phyloP scores from a whole-genome alignment of 2,329 filamentous ascomycete species.

The Pseudocercospora cruenta region DNA sequence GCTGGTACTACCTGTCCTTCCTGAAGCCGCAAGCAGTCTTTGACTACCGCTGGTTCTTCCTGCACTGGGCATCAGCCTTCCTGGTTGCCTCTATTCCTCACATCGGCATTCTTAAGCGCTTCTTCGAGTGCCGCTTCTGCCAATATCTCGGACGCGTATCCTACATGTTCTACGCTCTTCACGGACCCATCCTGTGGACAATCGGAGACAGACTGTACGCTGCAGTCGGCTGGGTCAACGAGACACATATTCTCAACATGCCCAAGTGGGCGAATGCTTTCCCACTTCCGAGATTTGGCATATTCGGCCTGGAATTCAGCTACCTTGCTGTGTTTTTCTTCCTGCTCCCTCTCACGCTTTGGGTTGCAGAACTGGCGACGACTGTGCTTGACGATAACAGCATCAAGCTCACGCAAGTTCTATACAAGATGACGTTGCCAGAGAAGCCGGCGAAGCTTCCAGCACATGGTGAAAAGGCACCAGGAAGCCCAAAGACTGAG shows the following conservation, averaged over 20 bases:
- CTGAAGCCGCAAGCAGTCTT: conserved; percentile 46
- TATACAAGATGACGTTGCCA: conserved; percentile 54
- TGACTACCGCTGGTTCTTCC: conserved; percentile 40
- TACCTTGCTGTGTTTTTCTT: conserved; percentile 65
- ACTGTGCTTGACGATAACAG: conserved; percentile 62
- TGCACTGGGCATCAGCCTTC: conserved; percentile 55
- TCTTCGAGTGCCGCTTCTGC: conserved; percentile 63
- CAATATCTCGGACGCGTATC: conserved; percentile 67
- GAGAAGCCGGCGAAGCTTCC: conserved; percentile 13
- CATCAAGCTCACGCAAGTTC: conserved; percentile 60
- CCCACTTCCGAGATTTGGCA: conserved; percentile 58
- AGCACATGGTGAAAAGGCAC: conserved; percentile 3
- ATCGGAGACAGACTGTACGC: conserved; percentile 67
- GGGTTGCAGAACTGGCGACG: conserved; percentile 61
- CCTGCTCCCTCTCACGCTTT: conserved; percentile 63
- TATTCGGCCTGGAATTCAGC: conserved; percentile 61
- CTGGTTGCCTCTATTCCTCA: conserved; percentile 60
- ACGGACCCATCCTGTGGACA: conserved; percentile 63
- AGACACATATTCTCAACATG: conserved; percentile 55
- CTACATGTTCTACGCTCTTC: conserved; percentile 66
- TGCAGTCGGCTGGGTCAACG: conserved; percentile 60
- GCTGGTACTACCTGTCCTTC: conserved; percentile 64
- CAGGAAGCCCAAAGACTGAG: conserved; percentile 8
- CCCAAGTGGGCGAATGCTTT: conserved; percentile 62
- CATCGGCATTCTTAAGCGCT: conserved; percentile 60